Evolutionary conservation across 257 asterid species (phyloP).

Genomic region (Plantago ovata): DNA sequence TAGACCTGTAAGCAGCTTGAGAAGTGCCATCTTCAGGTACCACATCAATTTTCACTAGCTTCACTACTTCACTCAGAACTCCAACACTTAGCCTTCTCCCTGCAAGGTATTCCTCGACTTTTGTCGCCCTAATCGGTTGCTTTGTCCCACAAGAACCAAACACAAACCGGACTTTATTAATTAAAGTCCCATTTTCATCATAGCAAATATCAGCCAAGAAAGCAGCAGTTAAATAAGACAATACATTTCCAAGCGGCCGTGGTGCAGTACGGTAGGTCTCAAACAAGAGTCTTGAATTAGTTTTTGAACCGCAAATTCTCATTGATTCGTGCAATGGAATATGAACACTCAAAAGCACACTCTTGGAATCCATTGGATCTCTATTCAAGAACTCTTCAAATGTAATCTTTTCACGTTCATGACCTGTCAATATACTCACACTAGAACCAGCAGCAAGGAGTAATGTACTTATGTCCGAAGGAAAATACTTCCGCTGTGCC

Average conservation of each 20-base stretch:
- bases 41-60: constrained; percentile 43
- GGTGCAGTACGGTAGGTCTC: constrained; percentile 61
- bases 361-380: constrained; percentile 41
- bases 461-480: constrained; percentile 59
- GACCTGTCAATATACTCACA: constrained; percentile 37
- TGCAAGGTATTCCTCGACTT: constrained; percentile 50
- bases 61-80: constrained; percentile 42
- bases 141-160: constrained; percentile 65
- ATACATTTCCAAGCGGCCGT: constrained; percentile 63
- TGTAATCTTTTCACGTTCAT: constrained; percentile 31
- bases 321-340: constrained; percentile 36
- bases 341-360: constrained; percentile 43
- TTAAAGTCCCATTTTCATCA: constrained; percentile 25
- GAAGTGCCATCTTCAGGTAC: constrained; percentile 53
- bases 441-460: constrained; percentile 52
- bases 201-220: constrained; percentile 47
- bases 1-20: constrained; percentile 46
- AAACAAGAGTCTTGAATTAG: constrained; percentile 33
- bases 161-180: constrained; percentile 36
- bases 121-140: constrained; percentile 43
- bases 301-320: constrained; percentile 14
- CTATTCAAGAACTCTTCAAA: constrained; percentile 46
- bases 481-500: constrained; percentile 60
- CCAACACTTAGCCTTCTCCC: constrained; percentile 32
- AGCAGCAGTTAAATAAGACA: constrained; percentile 65